Conservation (phyloP, 2,329 filamentous ascomycete genomes). For the Knoxdaviesia capensis region DNA sequence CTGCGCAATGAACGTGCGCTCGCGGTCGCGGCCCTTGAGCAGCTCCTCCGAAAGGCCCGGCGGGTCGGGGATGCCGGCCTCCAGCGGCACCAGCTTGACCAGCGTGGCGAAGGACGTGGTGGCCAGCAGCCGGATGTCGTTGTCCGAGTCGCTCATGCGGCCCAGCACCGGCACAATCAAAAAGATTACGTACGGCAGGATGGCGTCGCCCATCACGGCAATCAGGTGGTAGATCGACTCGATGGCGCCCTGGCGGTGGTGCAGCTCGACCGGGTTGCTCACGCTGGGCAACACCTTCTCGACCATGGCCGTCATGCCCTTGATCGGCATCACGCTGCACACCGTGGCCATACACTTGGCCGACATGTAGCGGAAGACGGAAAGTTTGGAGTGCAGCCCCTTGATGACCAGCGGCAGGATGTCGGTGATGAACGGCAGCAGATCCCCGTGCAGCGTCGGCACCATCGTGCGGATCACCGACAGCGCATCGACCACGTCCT, state of each 20-base stretch:
- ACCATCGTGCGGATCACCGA: slow-evolving; percentile 81
- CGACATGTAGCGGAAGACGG: slow-evolving; percentile 87
- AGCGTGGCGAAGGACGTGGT: slow-evolving; percentile 94
- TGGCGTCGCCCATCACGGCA: slow-evolving; percentile 91
- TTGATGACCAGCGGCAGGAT: slow-evolving; percentile 74
- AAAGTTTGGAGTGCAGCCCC: slow-evolving; percentile 70
- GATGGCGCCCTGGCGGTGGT: slow-evolving; percentile 79
- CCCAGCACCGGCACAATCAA: slow-evolving; percentile 91
- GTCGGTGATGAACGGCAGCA: slow-evolving; percentile 64
- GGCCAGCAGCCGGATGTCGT: slow-evolving; percentile 80
- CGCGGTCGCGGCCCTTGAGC: slow-evolving; percentile 74
- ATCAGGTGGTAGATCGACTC: slow-evolving; percentile 95
- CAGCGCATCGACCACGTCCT: slow-evolving; percentile 84
- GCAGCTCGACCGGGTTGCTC: slow-evolving; percentile 72
- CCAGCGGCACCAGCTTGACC: slow-evolving; percentile 89
- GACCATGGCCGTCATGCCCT: slow-evolving; percentile 90
- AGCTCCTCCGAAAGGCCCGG: slow-evolving; percentile 79
- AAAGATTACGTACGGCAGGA: slow-evolving; percentile 96
- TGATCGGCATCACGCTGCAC: slow-evolving; percentile 86
- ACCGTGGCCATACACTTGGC: slow-evolving; percentile 95
- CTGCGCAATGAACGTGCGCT: slow-evolving; percentile 90
- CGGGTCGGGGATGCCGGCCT: slow-evolving; percentile 92
- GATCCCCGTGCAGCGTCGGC: slow-evolving; percentile 61
- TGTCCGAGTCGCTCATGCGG: slow-evolving; percentile 95
- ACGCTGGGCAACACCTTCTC: slow-evolving; percentile 85